Base-by-base conservation (phyloP, 2,329 filamentous ascomycete species). In the Aspergillus niger region DNA sequence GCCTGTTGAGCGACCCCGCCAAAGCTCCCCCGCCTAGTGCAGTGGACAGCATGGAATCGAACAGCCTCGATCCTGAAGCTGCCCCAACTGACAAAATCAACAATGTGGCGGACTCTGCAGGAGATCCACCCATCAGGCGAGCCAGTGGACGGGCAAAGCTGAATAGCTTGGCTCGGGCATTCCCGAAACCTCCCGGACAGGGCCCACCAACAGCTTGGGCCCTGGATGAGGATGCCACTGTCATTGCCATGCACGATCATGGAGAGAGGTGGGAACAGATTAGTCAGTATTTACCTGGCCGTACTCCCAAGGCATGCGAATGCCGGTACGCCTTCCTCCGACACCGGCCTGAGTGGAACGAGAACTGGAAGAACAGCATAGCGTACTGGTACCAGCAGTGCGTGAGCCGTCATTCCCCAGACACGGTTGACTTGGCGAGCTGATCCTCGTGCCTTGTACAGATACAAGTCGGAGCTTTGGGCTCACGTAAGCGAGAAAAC, bases 241-340 rank as follows among this genome's bases (percentile, higher is more conserved):
- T 54, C 15, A 38, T 54, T 26, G 48, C 38, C 43, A 53, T 54
- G 48, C 39, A 58, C 15, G 24, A 51, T 24, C 15, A 38, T 20
- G 8, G 48, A 22, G 49, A 58, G n/a, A 58, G 22, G 5, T 54
- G 49, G 57, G 50, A 52, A 10, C 10, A 26, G 6, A 47, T 58
- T 4, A 47, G 57, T 43, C 26, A 49, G 49, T 49, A 51, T 38
- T 50, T 58, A 22, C 26, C 48, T n/a, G 57, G 57, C 22, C 57
- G 49, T 6, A 53, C 47, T 36, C 32, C 26, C 57, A n/a, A 28
- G 26, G 49, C 49, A n/a, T 58, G 49, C 48, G 22, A 41, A 17
- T 58, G 51, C 47, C 56, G 56, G 17, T 58, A 58, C 48, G 49
- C 47, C 48, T 52, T 39, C 47, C 56, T 58, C 10, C 24, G 56